A percentile compares a stretch with the other conserved stretches of the same genome.
These are phyloP conservation scores for Picea glauca DNA, from an alignment of 75 land plant species.

Conservation along the genomic window DNA sequence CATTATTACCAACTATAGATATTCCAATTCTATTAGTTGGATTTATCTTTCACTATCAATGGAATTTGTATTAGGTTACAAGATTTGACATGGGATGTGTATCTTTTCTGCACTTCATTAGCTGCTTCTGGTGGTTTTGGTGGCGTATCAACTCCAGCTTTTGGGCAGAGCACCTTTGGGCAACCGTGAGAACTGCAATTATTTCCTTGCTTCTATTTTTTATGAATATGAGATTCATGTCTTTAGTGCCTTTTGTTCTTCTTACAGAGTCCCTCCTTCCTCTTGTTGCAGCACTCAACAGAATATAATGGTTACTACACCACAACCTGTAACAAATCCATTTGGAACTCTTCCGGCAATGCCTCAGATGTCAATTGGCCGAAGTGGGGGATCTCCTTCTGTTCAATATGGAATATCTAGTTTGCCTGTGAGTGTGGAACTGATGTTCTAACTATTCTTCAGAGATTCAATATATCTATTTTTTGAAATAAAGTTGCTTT, in stretches of 20 bases:
- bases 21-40: not conserved
- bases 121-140: conserved; percentile 37
- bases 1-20: not conserved
- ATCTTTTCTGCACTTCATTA: conserved; percentile 11
- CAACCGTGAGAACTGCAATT: conserved; percentile 35
- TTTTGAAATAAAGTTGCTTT: not conserved
- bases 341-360: conserved; percentile 95
- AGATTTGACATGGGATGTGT: conserved; percentile 2
- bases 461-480: not conserved
- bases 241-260: not conserved
- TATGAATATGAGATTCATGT: not conserved
- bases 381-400: conserved; percentile 68
- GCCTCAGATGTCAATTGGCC: conserved; percentile 95
- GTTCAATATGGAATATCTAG: conserved; percentile 98
- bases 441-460: not conserved
- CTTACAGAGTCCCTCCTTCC: not conserved
- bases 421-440: conserved; percentile 70
- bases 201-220: not conserved
- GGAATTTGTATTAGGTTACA: not conserved
- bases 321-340: conserved; percentile 63
- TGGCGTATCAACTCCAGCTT: conserved; percentile 20
- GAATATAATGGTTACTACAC: conserved; percentile 36
- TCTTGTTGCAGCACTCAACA: conserved; percentile 45
- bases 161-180: conserved; percentile 36
- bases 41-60: not conserved